Base-by-base conservation (phyloP, 331 rosid genomes). In the Erythrophleum ivorense region DNA sequence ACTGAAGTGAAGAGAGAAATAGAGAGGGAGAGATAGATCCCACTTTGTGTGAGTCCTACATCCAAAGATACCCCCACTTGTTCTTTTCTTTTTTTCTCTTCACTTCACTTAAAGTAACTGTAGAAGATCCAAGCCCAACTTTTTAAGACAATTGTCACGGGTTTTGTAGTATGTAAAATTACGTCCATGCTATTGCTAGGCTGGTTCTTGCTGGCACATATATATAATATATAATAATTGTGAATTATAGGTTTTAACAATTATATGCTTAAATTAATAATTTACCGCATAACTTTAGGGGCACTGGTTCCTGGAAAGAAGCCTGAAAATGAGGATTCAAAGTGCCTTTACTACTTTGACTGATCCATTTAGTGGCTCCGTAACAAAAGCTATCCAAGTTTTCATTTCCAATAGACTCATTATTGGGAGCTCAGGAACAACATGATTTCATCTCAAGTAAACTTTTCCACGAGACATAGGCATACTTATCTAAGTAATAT, bases 281-380 rank as follows among this genome's bases (percentile, higher is more conserved):
- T 79, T 84, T 81, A 81, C 77, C 79, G 80, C 91, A 85, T 83
- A 41, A 57, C 90, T 85, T 86, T 86, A 83, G 19, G 90, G 88
- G 82, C 80, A 81, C 86, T 81, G 74, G 55, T 86, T 88, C 88
- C 88, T 41, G 79, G 80, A 80, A 88, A 86, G 29, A 83, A 64
- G 82, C 89, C 93, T 68, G 78, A 88, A 92, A 90, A 81, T 49
- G 85, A 62, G 91, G 91, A 80, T 86, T 87, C 92, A 86, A 87
- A 14, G 59, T 53, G 33, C 73, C 84, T 81, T 84, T 81, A n/a
- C 79, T 60, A 31, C 79, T 78, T 83, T 88, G 88, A 86, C 88
- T 60, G 0, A 45, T 66, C 77, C 57, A 70, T 82, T 78, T 82
- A 80, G 88, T 78, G 85, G 88, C 87, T 85, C 90, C 77, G 81